Conservation (phyloP, 805 yeast genomes). For the Starmerella lactis-condensi region DNA sequence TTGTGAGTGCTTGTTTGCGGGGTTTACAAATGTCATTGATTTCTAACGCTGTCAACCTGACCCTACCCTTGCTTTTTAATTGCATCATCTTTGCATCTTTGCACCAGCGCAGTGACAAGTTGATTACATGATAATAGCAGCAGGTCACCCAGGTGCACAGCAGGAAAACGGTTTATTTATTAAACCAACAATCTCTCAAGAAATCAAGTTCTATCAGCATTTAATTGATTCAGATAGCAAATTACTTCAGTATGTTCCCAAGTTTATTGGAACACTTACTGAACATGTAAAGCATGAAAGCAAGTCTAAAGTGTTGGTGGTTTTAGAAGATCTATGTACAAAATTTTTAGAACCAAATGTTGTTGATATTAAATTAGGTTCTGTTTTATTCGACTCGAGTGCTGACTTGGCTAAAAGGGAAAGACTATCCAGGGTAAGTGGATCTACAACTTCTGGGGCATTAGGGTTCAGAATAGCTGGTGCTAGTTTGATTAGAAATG, state of each 20-base stretch:
- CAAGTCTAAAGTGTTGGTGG: conserved; percentile 24
- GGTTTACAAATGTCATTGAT: no score
- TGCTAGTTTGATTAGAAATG: conserved; percentile 38
- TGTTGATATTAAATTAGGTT: conserved; percentile 70
- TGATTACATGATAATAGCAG: conserved; percentile 78
- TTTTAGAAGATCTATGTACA: conserved; percentile 48
- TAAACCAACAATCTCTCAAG: conserved; percentile 47
- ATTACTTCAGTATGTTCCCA: conserved; percentile 31
- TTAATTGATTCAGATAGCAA: conserved; percentile 13
- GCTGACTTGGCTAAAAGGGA: conserved; percentile 41
- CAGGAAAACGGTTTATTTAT: conserved; percentile 50
- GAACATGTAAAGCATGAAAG: conserved; percentile 10
- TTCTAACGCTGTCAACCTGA: no score
- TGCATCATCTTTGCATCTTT: no score
- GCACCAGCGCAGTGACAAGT: no score
- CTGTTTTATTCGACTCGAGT: conserved; percentile 39
- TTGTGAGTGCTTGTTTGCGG: no score
- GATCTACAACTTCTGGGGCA: conserved; percentile 62
- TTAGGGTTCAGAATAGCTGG: conserved; percentile 72
- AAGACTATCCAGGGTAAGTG: conserved; percentile 46
- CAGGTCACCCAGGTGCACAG: conserved; percentile 78
- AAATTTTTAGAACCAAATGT: conserved; percentile 52
- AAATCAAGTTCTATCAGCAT: conserved; percentile 52
- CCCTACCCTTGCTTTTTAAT: no score
- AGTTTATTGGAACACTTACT: conserved; percentile 39